A percentile compares a stretch with the other conserved stretches of the same genome.
Conservation (phyloP, 441 rosid genomes). For the Isatis lusitanica region DNA sequence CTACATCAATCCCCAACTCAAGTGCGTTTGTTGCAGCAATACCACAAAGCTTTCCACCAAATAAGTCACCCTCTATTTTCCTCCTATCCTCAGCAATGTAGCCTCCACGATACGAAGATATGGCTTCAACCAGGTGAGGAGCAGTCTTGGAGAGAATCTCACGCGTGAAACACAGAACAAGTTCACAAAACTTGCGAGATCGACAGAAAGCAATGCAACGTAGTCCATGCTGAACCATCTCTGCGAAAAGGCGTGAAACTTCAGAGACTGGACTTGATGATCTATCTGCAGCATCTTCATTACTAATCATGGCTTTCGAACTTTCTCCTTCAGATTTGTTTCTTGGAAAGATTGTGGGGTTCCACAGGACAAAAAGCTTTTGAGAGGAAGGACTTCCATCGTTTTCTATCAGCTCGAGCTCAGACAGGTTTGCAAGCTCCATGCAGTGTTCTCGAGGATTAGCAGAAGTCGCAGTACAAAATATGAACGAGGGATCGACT, state of each 20-base stretch:
- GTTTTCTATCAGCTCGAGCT: conserved; percentile 70
- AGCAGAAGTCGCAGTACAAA: conserved; percentile 95
- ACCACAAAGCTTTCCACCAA: conserved; percentile 85
- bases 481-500: conserved; percentile 74
- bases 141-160: conserved; percentile 83
- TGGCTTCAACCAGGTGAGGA: conserved; percentile 64
- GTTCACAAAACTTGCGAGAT: conserved; percentile 92
- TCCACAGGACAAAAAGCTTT: conserved; percentile 87
- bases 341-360: conserved; percentile 44
- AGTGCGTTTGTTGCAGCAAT: conserved; percentile 96
- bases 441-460: conserved; percentile 92
- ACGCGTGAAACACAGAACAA: conserved; percentile 80
- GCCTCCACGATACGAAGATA: conserved; percentile 91
- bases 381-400: conserved; percentile 91
- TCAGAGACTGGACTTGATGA: conserved; percentile 68
- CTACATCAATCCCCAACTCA: conserved; percentile 97
- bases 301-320: conserved; percentile 25
- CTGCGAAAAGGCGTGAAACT: conserved; percentile 80
- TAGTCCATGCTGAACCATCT: conserved; percentile 96
- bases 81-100: conserved; percentile 87
- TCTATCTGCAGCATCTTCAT: conserved; percentile 32
- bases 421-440: conserved; percentile 90
- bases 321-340: conserved; percentile 45
- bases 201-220: conserved; percentile 93
- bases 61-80: conserved; percentile 79